Evolutionary conservation across 2,329 filamentous ascomycete genomes (phyloP).

Genomic region (Septoria petroselini): DNA sequence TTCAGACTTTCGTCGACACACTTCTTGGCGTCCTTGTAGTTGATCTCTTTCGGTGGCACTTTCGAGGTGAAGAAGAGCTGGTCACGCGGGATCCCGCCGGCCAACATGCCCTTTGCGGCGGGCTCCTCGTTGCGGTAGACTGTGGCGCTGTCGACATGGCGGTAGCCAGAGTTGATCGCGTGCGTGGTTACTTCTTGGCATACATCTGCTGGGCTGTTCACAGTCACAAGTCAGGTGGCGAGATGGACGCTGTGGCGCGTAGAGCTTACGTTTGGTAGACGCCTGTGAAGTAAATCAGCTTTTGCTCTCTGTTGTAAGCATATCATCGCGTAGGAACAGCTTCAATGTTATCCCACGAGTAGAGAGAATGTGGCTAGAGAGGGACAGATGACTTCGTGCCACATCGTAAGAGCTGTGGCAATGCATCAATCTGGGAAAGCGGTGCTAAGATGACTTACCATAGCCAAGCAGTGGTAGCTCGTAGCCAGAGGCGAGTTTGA

Average conservation of each 20-base stretch:
- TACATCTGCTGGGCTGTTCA: conserved; percentile 47
- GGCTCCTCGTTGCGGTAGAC: conserved; percentile 58
- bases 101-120: conserved; percentile 52
- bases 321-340: not conserved
- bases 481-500: conserved; percentile 58
- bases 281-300: conserved; percentile 17
- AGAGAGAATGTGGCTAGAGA: no score
- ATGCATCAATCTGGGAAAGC: no score
- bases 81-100: conserved; percentile 52
- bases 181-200: conserved; percentile 59
- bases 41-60: conserved; percentile 51
- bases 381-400: not conserved
- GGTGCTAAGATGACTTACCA: conserved; percentile 44
- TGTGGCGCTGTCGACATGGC: conserved; percentile 60
- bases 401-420: not conserved
- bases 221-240: not conserved
- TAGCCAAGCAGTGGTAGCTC: conserved; percentile 60
- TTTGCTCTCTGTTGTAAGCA: no score
- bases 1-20: conserved; percentile 63
- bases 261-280: conserved; percentile 38
- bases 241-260: not conserved
- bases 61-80: conserved; percentile 64
- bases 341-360: not conserved
- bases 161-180: conserved; percentile 55
- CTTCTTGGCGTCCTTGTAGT: conserved; percentile 63